These are phyloP conservation scores for Prunus armeniaca DNA, from an alignment of 306 rosid genomes.

Conservation along the genomic window DNA sequence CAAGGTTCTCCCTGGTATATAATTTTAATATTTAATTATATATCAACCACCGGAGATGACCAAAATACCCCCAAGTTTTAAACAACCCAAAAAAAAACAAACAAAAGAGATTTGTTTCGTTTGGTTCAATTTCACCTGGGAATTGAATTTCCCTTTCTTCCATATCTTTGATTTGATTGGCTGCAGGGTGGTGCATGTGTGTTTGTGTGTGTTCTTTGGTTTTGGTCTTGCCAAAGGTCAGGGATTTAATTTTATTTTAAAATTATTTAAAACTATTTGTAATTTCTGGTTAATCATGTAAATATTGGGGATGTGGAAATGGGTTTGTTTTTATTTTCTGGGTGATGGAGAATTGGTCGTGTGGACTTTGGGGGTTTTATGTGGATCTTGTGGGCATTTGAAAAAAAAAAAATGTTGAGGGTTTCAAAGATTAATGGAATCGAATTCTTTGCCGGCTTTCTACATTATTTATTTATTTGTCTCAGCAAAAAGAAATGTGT, in stretches of 20 bases:
- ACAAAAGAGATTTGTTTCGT: neutral
- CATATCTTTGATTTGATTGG: neutral
- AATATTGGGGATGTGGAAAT: neutral
- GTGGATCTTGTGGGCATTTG: neutral
- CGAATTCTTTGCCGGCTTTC: neutral
- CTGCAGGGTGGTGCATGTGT: neutral
- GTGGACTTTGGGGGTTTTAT: neutral
- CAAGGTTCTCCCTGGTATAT: neutral
- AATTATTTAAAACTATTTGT: neutral
- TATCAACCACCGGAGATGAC: neutral
- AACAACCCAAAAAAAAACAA: too few relatives aligned
- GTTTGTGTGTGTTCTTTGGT: neutral
- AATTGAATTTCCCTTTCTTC: too few relatives aligned
- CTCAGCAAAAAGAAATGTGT: neutral
- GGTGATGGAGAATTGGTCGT: neutral
- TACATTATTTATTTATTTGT: neutral
- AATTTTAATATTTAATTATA: neutral
- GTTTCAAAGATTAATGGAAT: neutral
- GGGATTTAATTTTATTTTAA: neutral
- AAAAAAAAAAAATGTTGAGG: neutral
- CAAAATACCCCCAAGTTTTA: neutral
- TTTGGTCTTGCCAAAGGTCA: constrained; percentile 7
- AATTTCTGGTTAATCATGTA: neutral
- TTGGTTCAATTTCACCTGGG: neutral
- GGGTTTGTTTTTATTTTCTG: neutral